phyloP scores from a whole-genome alignment of 768 basidiomycete species.

The Termitomyces sp. region DNA sequence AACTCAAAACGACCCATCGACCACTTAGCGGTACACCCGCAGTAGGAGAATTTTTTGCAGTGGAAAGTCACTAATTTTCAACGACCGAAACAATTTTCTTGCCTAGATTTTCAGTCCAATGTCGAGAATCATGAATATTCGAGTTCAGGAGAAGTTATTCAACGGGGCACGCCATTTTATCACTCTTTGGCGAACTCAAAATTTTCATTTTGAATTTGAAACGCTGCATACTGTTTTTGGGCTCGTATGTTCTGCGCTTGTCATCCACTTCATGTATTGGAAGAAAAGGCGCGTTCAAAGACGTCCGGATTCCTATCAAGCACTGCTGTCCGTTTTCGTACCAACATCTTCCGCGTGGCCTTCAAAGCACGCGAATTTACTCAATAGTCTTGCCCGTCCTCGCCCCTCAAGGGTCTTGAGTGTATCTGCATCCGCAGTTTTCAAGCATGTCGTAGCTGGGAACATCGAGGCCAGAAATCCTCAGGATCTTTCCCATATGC shows the following conservation, averaged over 20 bases:
- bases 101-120: no score
- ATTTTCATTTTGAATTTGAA: neutral
- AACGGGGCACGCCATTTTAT: neutral
- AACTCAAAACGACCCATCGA: no score
- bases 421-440: constrained; percentile 28
- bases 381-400: constrained; percentile 14
- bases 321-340: constrained; percentile 33
- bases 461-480: constrained; percentile 39
- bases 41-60: neutral
- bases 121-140: neutral
- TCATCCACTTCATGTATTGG: neutral
- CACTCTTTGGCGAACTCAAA: neutral
- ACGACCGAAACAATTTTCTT: neutral
- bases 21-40: neutral
- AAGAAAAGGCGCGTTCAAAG: neutral
- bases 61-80: no score
- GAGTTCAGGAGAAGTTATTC: neutral
- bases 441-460: constrained; percentile 31
- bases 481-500: constrained; percentile 30
- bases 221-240: neutral
- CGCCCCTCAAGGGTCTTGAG: constrained; percentile 17
- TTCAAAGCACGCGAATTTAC: constrained; percentile 25
- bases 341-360: constrained; percentile 44
- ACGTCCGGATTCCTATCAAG: constrained; percentile 20
- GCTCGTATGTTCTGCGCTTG: neutral